Evolutionary conservation across 2,329 filamentous ascomycete species (phyloP).

Genomic region (Microdochium paspali): DNA sequence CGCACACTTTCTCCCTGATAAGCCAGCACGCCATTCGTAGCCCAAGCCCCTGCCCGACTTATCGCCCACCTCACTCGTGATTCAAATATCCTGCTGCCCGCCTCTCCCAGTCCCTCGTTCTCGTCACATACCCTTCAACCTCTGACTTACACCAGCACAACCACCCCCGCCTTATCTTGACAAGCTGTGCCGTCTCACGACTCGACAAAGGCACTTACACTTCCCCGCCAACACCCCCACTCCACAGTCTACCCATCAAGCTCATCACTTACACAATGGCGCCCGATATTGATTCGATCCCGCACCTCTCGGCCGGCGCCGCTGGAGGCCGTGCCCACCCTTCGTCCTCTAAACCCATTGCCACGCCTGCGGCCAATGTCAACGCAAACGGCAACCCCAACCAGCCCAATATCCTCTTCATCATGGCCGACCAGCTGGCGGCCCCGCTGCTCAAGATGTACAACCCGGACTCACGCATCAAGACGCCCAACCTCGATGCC

Average conservation of each 20-base stretch:
- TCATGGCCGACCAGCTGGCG: slow-evolving; percentile 94
- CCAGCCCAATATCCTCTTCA: slow-evolving; percentile 76
- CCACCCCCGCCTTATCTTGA: neutral
- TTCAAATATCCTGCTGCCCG: too few species aligned
- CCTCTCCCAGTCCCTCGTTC: too few species aligned
- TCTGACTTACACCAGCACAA: too few species aligned
- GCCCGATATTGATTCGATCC: slow-evolving; percentile 66
- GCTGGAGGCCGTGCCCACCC: slow-evolving; percentile 15
- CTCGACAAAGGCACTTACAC: too few species aligned
- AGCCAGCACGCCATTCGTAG: too few species aligned
- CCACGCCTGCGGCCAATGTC: slow-evolving; percentile 3
- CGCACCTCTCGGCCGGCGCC: slow-evolving; percentile 33
- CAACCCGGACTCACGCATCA: slow-evolving; percentile 79
- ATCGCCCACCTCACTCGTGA: too few species aligned
- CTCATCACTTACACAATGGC: slow-evolving; percentile 38
- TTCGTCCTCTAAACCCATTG: slow-evolving; percentile 19
- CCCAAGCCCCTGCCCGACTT: too few species aligned
- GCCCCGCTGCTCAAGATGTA: slow-evolving; percentile 89
- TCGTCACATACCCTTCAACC: too few species aligned
- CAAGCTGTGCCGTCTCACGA: neutral
- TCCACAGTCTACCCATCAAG: neutral
- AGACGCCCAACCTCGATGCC: slow-evolving; percentile 81
- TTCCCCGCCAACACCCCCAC: neutral
- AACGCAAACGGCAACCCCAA: slow-evolving; percentile 15
- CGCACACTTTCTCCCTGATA: too few species aligned